Evolutionary conservation across 805 yeast species (phyloP).

Genomic region (Isabelozyma heimii): DNA sequence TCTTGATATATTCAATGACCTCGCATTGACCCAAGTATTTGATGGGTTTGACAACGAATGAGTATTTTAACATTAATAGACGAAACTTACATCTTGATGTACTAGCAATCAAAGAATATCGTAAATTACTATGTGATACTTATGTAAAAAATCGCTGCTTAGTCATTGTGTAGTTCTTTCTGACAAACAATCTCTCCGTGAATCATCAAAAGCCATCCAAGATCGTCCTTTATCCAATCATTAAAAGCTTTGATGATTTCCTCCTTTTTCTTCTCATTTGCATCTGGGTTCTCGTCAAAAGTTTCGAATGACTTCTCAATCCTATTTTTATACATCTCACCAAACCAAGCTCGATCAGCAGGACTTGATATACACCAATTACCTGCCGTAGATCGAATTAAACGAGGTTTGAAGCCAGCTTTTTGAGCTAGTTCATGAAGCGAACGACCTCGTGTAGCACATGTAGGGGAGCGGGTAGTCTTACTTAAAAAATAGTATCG

Average conservation of each 20-base stretch:
- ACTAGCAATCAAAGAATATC: too few relatives aligned
- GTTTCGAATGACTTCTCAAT: constrained; percentile 8
- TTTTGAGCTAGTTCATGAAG: constrained; percentile 12
- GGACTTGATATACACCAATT: constrained; percentile 12
- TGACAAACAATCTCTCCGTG: constrained; percentile 17
- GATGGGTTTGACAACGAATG: not conserved
- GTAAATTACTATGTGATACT: too few relatives aligned
- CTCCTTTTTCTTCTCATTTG: constrained; percentile 2
- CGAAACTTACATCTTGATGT: not conserved
- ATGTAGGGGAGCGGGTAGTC: constrained; percentile 9
- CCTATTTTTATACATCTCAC: constrained; percentile 9
- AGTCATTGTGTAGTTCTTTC: constrained; percentile 4
- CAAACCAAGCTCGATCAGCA: constrained; percentile 6
- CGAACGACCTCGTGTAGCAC: constrained; percentile 13
- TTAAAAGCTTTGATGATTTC: constrained; percentile 10
- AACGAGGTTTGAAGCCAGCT: constrained; percentile 14
- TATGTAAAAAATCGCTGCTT: too few relatives aligned
- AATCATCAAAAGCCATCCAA: constrained; percentile 9
- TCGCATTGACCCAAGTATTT: not conserved
- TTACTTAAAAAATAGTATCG: constrained; percentile 2
- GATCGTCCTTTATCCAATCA: constrained; percentile 12
- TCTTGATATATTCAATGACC: constrained; percentile 7
- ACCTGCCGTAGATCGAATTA: constrained; percentile 9
- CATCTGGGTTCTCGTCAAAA: not conserved
- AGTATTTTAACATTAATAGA: not conserved